Evolutionary conservation across 495 filamentous ascomycete species (phyloP).

Genomic region (Neurospora sp.): DNA sequence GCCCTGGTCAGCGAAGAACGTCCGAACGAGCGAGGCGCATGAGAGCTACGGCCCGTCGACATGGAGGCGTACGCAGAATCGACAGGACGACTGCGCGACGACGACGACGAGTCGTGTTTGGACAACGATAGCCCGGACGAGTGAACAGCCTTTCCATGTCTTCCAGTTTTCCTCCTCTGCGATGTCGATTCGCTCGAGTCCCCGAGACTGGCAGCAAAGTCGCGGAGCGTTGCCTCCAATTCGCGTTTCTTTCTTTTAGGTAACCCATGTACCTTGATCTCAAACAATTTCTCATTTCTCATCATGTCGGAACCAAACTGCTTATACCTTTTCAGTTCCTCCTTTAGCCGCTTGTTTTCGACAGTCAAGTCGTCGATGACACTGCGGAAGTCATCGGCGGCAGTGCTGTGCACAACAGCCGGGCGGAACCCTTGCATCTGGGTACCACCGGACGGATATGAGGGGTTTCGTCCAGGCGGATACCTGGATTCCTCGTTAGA

Average conservation of each 20-base stretch:
- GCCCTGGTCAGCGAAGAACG: slow-evolving; percentile 10
- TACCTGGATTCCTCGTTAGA: slow-evolving; percentile 27
- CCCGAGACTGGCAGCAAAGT: slow-evolving; percentile 51
- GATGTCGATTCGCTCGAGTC: slow-evolving; percentile 29
- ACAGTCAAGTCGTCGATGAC: slow-evolving; percentile 66
- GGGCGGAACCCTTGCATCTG: slow-evolving; percentile 10
- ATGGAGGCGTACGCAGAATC: slow-evolving; percentile 72
- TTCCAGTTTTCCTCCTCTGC: slow-evolving; percentile 20
- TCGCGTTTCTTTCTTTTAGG: slow-evolving; percentile 57
- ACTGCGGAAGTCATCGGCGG: slow-evolving; percentile 49
- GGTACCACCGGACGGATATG: slow-evolving; percentile 10
- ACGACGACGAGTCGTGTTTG: slow-evolving; percentile 38
- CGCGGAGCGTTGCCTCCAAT: slow-evolving; percentile 57
- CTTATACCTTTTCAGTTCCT: slow-evolving; percentile 57
- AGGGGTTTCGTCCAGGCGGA: slow-evolving; percentile 2
- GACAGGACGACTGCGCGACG: slow-evolving; percentile 44
- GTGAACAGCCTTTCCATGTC: slow-evolving; percentile 15
- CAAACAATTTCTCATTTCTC: slow-evolving; percentile 59
- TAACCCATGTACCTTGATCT: slow-evolving; percentile 62
- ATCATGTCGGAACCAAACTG: slow-evolving; percentile 49
- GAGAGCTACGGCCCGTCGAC: slow-evolving; percentile 38
- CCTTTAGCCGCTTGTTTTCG: slow-evolving; percentile 61
- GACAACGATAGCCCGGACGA: slow-evolving; percentile 11
- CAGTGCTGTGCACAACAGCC: slow-evolving; percentile 35
- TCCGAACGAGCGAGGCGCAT: slow-evolving; percentile 21